These are phyloP conservation scores for Aureobasidium namibiae DNA, from an alignment of 2,329 filamentous ascomycete species.

Conservation along the genomic window DNA sequence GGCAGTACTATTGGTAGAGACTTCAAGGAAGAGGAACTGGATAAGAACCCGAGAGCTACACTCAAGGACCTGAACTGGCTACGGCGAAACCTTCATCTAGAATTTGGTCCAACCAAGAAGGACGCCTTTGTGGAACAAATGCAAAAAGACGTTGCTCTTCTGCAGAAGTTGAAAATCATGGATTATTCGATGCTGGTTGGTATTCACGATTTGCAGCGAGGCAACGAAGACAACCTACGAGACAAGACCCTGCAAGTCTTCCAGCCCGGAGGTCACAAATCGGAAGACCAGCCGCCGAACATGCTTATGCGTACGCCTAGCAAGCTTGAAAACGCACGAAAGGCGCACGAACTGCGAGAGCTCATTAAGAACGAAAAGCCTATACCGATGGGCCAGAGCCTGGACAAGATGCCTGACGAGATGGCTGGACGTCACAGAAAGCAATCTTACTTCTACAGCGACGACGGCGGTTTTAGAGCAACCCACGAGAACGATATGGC, in stretches of 20 bases:
- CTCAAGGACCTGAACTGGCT: constrained; percentile 97
- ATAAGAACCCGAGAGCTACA: constrained; percentile 83
- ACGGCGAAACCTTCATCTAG: constrained; percentile 72
- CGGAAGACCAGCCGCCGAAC: constrained; percentile 35
- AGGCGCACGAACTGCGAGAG: constrained; percentile 82
- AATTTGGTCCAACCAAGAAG: constrained; percentile 85
- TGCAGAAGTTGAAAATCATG: constrained; percentile 92
- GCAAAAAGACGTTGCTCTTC: constrained; percentile 72
- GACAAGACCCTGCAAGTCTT: constrained; percentile 90
- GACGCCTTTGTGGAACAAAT: constrained; percentile 82
- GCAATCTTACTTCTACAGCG: constrained; percentile 80
- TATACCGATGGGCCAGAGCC: constrained; percentile 78
- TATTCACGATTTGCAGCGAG: constrained; percentile 81
- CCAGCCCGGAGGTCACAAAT: constrained; percentile 66
- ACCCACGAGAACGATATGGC: constrained; percentile 82
- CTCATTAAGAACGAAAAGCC: constrained; percentile 90
- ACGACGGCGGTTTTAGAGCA: constrained; percentile 86
- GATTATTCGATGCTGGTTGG: constrained; percentile 94
- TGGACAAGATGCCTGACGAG: constrained; percentile 83
- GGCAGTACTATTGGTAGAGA: constrained; percentile 91
- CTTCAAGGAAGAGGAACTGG: constrained; percentile 79
- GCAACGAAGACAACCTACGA: constrained; percentile 89
- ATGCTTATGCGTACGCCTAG: constrained; percentile 83
- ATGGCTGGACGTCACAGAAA: constrained; percentile 62
- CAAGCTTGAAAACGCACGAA: constrained; percentile 82